Conservation (phyloP, 192 early-diverging fungal genomes). For the Podila clonocystis region DNA sequence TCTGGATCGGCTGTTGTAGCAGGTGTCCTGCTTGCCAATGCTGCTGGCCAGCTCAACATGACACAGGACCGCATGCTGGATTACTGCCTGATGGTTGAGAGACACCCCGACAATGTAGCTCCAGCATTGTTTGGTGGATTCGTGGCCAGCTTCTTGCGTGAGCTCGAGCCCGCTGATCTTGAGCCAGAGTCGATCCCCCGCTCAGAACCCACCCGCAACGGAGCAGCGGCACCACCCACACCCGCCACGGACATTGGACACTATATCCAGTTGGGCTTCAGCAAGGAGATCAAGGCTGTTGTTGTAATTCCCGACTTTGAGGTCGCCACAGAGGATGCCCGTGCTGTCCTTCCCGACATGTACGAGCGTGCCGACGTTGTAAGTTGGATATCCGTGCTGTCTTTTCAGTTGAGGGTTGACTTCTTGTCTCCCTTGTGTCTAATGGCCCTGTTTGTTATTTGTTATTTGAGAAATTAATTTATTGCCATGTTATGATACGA, state of each 20-base stretch:
- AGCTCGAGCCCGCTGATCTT: slow-evolving; percentile 58
- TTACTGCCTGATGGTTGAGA: slow-evolving; percentile 91
- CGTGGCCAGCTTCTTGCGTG: slow-evolving; percentile 84
- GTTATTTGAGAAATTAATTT: too few species aligned
- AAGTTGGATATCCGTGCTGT: slow-evolving; percentile 16
- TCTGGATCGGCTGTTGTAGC: slow-evolving; percentile 96
- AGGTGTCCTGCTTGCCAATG: slow-evolving; percentile 87
- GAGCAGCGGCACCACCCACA: slow-evolving; percentile 51
- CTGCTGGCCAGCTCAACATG: slow-evolving; percentile 74
- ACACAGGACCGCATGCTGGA: slow-evolving; percentile 86
- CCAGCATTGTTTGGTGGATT: slow-evolving; percentile 96
- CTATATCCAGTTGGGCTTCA: slow-evolving; percentile 74
- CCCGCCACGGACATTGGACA: slow-evolving; percentile 76
- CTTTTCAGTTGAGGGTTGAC: neutral
- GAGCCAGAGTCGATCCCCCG: slow-evolving; percentile 56
- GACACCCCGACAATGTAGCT: slow-evolving; percentile 98
- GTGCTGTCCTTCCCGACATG: slow-evolving; percentile 80
- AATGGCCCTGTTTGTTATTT: too few species aligned
- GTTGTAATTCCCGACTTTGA: slow-evolving; percentile 92
- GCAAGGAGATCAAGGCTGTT: slow-evolving; percentile 76
- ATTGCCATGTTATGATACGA: neutral
- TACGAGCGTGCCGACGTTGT: slow-evolving; percentile 89
- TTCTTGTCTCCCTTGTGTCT: too few species aligned
- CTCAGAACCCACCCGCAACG: slow-evolving; percentile 54
- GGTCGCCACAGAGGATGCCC: slow-evolving; percentile 90